A percentile compares a stretch with the other conserved stretches of the same genome.
These are phyloP conservation scores for Syzygium aqueum DNA, from an alignment of 345 rosid species.

Conservation along the genomic window DNA sequence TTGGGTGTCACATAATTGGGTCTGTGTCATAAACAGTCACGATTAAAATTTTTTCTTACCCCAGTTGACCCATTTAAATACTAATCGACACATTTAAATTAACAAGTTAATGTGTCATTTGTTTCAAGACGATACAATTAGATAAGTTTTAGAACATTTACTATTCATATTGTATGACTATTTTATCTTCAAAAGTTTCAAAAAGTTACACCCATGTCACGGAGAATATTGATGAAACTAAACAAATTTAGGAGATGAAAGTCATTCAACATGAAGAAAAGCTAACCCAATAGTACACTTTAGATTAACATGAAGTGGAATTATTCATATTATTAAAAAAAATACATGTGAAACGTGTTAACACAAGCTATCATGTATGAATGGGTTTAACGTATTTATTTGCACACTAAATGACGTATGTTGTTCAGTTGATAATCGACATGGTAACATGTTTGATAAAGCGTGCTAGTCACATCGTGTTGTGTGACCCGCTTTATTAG, in stretches of 20 bases:
- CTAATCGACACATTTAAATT: not conserved
- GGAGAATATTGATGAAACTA: not conserved
- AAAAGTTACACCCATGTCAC: not conserved
- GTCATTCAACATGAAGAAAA: not conserved
- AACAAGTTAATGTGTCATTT: not conserved
- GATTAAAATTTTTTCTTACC: not conserved
- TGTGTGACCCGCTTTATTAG: not conserved
- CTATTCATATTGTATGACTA: no score
- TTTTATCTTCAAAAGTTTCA: not conserved
- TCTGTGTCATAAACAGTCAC: not conserved
- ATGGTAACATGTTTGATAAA: not conserved
- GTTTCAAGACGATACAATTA: not conserved
- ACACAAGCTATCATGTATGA: not conserved
- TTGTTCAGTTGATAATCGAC: not conserved
- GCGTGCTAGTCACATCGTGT: not conserved
- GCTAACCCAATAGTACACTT: not conserved
- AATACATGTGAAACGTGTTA: not conserved
- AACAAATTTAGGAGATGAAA: not conserved
- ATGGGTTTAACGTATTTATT: not conserved
- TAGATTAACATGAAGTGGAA: not conserved
- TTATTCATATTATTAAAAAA: not conserved
- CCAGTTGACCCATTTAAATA: not conserved
- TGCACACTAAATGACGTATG: not conserved
- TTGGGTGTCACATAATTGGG: not conserved
- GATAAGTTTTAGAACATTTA: not conserved